These are phyloP conservation scores for Pichia paraexigua DNA, from an alignment of 805 yeast genomes.

Conservation along the genomic window DNA sequence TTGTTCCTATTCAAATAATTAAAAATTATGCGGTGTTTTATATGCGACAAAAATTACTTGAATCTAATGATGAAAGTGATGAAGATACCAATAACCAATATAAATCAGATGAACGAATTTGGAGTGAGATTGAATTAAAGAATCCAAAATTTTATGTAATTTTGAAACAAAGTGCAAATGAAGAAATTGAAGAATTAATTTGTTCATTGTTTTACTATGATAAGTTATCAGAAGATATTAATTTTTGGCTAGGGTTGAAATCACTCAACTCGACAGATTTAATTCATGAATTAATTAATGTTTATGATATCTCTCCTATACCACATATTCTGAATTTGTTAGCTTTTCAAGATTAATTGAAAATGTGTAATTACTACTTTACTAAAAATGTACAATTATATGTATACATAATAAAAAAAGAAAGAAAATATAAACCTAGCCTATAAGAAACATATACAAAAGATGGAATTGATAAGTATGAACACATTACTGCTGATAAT, in stretches of 20 bases:
- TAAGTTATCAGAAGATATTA: not conserved
- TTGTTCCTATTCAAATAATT: slow-evolving; percentile 1
- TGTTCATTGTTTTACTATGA: slow-evolving; percentile 4
- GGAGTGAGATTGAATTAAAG: not conserved
- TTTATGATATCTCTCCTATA: not conserved
- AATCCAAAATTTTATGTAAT: slow-evolving; percentile 1
- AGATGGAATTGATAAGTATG: not conserved
- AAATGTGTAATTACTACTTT: not conserved
- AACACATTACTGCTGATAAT: not conserved
- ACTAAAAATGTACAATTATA: not conserved
- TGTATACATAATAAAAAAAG: not conserved
- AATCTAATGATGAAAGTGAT: not conserved
- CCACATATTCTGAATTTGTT: not conserved
- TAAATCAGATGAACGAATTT: slow-evolving; percentile 2
- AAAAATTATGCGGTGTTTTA: slow-evolving; percentile 3
- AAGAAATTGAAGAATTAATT: slow-evolving; percentile 3
- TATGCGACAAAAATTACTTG: not conserved
- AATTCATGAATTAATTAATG: slow-evolving; percentile 2
- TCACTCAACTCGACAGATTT: not conserved
- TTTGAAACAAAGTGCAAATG: slow-evolving; percentile 3
- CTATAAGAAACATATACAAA: not conserved
- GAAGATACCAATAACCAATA: not conserved
- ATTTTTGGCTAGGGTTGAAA: slow-evolving; percentile 7
- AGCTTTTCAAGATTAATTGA: slow-evolving; percentile 1
- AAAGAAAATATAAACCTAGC: not conserved